Base-by-base conservation (phyloP, 768 basidiomycete species). In the Tremella mesenterica region DNA sequence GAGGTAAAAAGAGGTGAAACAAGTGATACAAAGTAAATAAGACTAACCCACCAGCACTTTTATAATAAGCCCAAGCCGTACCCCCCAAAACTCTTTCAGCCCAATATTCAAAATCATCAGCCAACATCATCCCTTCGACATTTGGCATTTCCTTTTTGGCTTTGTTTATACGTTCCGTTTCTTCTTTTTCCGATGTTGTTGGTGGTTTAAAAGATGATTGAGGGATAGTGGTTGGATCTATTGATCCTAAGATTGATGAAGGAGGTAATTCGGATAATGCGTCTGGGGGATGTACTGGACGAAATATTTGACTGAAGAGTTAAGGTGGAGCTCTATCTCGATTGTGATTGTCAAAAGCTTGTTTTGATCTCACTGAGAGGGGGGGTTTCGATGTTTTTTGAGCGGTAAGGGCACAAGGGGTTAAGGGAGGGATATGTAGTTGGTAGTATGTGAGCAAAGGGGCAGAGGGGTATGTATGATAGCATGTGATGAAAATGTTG, bases 41-140 rank as follows among this genome's bases (percentile, higher is more conserved):
- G n/a, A n/a, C n/a, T n/a, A 14, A 51, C 54, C 53, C 48, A 51
- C 52, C 53, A 2, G 67, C 71, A 54, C 56, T 53, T 27, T 63
- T 60, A 51, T 76, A 76, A 59, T 76, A 76, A n/a, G 63, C 66
- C 74, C 74, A 75, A 16, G 70, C 74, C 1, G 73, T 72, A 49
- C 64, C 59, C 18, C 65, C 63, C 59, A 76, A 53, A 4, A 75
- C 74, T 52, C 66, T 67, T 47, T 73, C 67, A 3, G 71, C 75
- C 54, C 71, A 67, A 18, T 69, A 59, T 52, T 74, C 74, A 50
- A 76, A 72, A 53, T 76, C 75, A 38, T 70, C 52, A 4, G 75
- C 53, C 20, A 73, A 66, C 59, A 76, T 54, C 67, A 76, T 74
- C 1, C 61, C 52, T 3, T 64, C 72, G 20, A 69, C 52, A 2